These are phyloP conservation scores for Cyberlindnera galapagoensis DNA, from an alignment of 805 yeast genomes.

Conservation along the genomic window DNA sequence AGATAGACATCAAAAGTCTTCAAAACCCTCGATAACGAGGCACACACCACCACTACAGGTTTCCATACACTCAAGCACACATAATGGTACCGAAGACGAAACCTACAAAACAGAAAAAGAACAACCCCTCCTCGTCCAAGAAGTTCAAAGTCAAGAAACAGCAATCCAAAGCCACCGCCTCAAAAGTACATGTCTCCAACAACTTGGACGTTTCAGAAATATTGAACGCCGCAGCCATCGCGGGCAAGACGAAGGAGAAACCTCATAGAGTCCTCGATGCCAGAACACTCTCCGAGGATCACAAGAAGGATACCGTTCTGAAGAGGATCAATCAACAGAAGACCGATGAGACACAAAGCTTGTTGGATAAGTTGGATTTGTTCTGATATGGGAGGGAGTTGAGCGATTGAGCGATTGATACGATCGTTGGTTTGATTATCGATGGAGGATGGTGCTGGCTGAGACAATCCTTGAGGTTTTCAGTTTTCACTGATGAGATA, in stretches of 20 bases:
- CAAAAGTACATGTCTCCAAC: slow-evolving; percentile 11
- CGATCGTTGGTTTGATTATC: too few species aligned
- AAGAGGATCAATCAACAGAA: slow-evolving; percentile 7
- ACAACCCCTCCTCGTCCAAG: slow-evolving; percentile 1
- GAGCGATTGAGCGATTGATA: too few species aligned
- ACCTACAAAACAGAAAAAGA: not conserved
- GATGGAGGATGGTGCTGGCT: too few species aligned
- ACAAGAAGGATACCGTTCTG: slow-evolving; percentile 7
- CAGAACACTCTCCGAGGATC: slow-evolving; percentile 7
- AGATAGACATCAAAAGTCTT: too few species aligned
- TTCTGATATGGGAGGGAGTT: slow-evolving; percentile 6
- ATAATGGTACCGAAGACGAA: slow-evolving; percentile 1
- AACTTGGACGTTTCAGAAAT: slow-evolving; percentile 10
- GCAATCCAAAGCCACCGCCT: slow-evolving; percentile 7
- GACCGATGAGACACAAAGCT: slow-evolving; percentile 7
- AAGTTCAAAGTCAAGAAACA: slow-evolving; percentile 10
- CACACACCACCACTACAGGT: too few species aligned
- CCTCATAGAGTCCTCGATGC: not conserved
- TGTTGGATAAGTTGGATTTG: slow-evolving; percentile 11
- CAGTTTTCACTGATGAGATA: too few species aligned
- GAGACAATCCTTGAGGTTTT: too few species aligned
- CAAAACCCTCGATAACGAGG: too few species aligned
- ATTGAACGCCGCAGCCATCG: slow-evolving; percentile 9
- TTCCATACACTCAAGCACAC: too few species aligned
- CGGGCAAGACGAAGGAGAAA: slow-evolving; percentile 4